These are phyloP conservation scores for Arthonia radiata DNA, from an alignment of 495 filamentous ascomycete genomes.

Conservation along the genomic window DNA sequence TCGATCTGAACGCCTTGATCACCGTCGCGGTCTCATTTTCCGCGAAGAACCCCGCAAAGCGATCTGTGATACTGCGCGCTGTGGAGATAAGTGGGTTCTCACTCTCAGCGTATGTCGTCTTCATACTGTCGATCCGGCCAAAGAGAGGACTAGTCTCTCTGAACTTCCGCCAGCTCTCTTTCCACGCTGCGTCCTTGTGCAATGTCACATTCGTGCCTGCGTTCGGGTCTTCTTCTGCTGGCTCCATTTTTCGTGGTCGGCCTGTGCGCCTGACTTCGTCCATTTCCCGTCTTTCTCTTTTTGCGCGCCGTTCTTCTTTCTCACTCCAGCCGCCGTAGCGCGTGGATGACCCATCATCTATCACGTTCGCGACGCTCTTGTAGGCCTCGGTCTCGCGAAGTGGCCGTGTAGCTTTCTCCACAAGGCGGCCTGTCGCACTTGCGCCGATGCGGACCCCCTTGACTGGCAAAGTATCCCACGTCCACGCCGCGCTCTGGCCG, in stretches of 20 bases:
- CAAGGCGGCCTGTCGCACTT: slow-evolving; percentile 52
- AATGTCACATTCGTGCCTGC: slow-evolving; percentile 84
- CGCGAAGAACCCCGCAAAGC: slow-evolving; percentile 84
- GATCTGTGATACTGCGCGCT: slow-evolving; percentile 78
- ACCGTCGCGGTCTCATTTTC: slow-evolving; percentile 95
- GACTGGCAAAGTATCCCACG: slow-evolving; percentile 83
- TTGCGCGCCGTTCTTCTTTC: slow-evolving; percentile 68
- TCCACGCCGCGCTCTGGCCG: slow-evolving; percentile 79
- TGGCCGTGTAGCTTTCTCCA: slow-evolving; percentile 83
- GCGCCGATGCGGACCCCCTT: slow-evolving; percentile 79
- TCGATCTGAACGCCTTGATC: slow-evolving; percentile 90
- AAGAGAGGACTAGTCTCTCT: slow-evolving; percentile 66
- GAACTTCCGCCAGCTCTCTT: slow-evolving; percentile 87
- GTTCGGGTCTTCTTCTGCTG: slow-evolving; percentile 56
- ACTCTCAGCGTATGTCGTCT: slow-evolving; percentile 73
- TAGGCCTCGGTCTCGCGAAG: slow-evolving; percentile 83
- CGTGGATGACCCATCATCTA: slow-evolving; percentile 91
- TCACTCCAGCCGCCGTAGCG: slow-evolving; percentile 91
- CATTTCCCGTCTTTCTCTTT: slow-evolving; percentile 47
- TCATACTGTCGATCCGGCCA: slow-evolving; percentile 65
- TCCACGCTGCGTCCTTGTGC: slow-evolving; percentile 91
- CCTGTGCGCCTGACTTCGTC: slow-evolving; percentile 29
- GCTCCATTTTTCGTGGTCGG: slow-evolving; percentile 19
- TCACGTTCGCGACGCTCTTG: slow-evolving; percentile 81
- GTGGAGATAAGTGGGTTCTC: slow-evolving; percentile 89